Conservation (phyloP, 192 early-diverging fungal species). For the Thamnidium elegans region DNA sequence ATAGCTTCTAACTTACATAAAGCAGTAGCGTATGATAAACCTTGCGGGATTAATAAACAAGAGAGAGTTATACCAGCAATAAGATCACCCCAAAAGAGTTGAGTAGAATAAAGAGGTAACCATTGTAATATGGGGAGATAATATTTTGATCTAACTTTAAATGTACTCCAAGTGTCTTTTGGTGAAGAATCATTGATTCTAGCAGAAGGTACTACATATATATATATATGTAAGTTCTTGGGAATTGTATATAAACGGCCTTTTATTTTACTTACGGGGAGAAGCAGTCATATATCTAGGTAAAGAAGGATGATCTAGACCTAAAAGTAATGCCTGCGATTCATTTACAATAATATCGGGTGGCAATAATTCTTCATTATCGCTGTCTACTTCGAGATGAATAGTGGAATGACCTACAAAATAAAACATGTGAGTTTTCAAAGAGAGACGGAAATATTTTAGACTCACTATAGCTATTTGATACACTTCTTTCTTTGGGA, state of each 20-base stretch:
- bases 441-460: too few species aligned
- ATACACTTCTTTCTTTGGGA: too few species aligned
- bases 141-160: constrained; percentile 74
- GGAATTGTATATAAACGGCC: neutral
- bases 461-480: too few species aligned
- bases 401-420: too few species aligned
- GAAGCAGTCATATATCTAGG: constrained; percentile 32
- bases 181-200: constrained; percentile 18
- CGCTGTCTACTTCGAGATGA: constrained; percentile 13
- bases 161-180: constrained; percentile 36
- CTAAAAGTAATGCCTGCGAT: neutral
- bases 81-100: constrained; percentile 68
- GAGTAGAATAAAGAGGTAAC: constrained; percentile 76
- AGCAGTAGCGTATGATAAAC: constrained; percentile 86
- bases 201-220: constrained; percentile 21
- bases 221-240: too few species aligned
- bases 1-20: constrained; percentile 81
- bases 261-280: constrained; percentile 17
- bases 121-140: constrained; percentile 93
- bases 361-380: constrained; percentile 22
- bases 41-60: constrained; percentile 72
- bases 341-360: constrained; percentile 17
- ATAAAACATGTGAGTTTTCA: too few species aligned
- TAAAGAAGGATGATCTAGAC: constrained; percentile 7
- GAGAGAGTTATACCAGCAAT: constrained; percentile 84